Conservation (phyloP, 148 eudicot species). For the Camellia lanceoleosa region DNA sequence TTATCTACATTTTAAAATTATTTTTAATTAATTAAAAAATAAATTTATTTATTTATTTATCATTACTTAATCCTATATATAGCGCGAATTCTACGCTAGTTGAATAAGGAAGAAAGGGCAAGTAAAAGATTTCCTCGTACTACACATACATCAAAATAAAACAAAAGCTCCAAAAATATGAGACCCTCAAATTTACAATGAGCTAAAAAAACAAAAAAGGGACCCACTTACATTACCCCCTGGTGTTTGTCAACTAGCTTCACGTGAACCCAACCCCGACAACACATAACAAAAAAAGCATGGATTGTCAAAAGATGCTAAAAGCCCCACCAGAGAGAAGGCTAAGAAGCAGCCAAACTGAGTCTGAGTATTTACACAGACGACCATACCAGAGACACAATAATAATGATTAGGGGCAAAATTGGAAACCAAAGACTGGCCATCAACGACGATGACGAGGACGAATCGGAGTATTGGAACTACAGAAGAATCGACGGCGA, state of each 20-base stretch:
- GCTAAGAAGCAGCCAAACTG: too few species aligned
- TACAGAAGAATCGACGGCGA: constrained; percentile 89
- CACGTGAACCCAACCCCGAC: constrained; percentile 14
- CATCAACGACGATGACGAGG: constrained; percentile 7
- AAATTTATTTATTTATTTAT: too few species aligned
- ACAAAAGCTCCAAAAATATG: neutral
- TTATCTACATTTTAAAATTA: too few species aligned
- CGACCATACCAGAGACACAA: neutral
- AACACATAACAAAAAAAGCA: neutral
- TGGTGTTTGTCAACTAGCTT: constrained; percentile 11
- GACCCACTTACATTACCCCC: neutral
- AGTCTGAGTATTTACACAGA: neutral
- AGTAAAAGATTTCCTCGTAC: constrained; percentile 1
- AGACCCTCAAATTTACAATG: constrained; percentile 16
- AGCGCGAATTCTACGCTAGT: too few species aligned
- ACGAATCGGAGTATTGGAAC: constrained; percentile 42
- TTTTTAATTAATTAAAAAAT: too few species aligned
- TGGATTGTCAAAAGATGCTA: neutral
- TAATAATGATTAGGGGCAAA: constrained; percentile 13
- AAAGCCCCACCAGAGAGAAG: neutral
- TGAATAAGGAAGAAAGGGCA: neutral
- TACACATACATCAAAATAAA: too few species aligned
- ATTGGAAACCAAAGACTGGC: neutral
- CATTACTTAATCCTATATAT: too few species aligned
- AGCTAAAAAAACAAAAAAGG: constrained; percentile 13